Conservation (phyloP, 805 yeast genomes). For the Kregervanrija fluxuum region DNA sequence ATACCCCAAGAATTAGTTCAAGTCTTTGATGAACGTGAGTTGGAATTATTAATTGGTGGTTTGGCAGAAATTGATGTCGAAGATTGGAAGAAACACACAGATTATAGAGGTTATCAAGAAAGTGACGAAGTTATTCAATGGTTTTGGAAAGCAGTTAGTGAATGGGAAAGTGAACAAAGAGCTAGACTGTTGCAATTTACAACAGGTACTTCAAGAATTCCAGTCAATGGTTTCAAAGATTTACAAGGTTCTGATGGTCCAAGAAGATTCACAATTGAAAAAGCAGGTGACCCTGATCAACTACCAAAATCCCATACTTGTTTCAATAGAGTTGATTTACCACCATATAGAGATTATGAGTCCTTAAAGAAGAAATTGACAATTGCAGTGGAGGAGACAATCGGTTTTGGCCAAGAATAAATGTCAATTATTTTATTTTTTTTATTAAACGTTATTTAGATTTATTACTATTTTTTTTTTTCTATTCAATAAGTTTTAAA, state of each 20-base stretch:
- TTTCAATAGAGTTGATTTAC: constrained; percentile 97
- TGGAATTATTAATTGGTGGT: constrained; percentile 96
- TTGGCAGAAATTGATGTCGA: constrained; percentile 96
- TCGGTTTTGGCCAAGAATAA: constrained; percentile 97
- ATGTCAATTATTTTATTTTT: background rate
- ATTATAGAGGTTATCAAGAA: constrained; percentile 96
- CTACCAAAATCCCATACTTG: constrained; percentile 97
- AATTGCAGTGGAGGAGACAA: constrained; percentile 96
- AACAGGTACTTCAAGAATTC: constrained; percentile 98
- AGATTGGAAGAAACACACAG: constrained; percentile 99
- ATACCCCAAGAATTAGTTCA: constrained; percentile 95
- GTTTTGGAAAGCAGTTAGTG: constrained; percentile 94
- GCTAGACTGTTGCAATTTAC: constrained; percentile 94
- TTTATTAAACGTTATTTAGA: background rate
- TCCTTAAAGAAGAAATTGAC: constrained; percentile 83
- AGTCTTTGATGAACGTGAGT: constrained; percentile 95
- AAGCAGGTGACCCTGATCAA: constrained; percentile 91
- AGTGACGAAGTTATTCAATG: constrained; percentile 94
- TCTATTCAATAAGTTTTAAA: background rate
- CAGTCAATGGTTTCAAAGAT: constrained; percentile 98
- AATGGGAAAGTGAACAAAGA: constrained; percentile 95
- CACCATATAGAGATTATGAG: constrained; percentile 83
- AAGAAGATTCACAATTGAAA: constrained; percentile 95
- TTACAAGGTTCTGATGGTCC: constrained; percentile 99
- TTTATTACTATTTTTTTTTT: background rate